Percentiles rank a stretch among this genome's conserved stretches.
Conservation (phyloP, 2,329 filamentous ascomycete species). For the Pezicula rhizophila region DNA sequence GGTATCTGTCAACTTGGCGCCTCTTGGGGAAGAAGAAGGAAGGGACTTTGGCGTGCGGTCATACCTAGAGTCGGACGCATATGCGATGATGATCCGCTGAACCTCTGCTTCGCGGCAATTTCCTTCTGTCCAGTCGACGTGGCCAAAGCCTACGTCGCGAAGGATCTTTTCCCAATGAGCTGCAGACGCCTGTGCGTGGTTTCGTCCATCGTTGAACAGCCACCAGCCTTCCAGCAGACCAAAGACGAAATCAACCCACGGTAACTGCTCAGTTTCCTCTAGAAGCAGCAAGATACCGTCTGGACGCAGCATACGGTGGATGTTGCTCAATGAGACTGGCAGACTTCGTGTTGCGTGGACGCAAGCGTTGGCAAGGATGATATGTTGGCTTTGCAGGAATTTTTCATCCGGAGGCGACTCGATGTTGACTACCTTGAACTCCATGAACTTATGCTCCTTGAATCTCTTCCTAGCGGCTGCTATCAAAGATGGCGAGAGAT, state of each 20-base stretch:
- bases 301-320: constrained; percentile 6
- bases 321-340: constrained; percentile 4
- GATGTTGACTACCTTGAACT: constrained; percentile 10
- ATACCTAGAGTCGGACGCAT: constrained; percentile 5
- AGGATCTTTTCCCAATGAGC: constrained; percentile 7
- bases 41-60: background rate
- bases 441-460: constrained; percentile 17
- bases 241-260: constrained; percentile 17
- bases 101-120: constrained; percentile 7
- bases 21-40: too few species aligned
- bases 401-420: constrained; percentile 7
- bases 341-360: constrained; percentile 14
- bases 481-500: constrained; percentile 30
- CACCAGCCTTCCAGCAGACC: constrained; percentile 19
- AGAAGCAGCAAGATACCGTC: constrained; percentile 12
- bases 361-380: constrained; percentile 13
- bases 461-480: constrained; percentile 16
- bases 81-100: constrained; percentile 7
- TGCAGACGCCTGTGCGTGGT: constrained; percentile 9
- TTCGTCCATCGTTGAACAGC: constrained; percentile 15
- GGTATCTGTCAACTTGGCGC: too few species aligned
- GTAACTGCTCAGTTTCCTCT: constrained; percentile 11
- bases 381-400: constrained; percentile 7
- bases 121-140: constrained; percentile 8
- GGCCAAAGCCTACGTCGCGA: constrained; percentile 1